phyloP scores from a whole-genome alignment of 805 yeast genomes.

The Pichia gijzeniarum region DNA sequence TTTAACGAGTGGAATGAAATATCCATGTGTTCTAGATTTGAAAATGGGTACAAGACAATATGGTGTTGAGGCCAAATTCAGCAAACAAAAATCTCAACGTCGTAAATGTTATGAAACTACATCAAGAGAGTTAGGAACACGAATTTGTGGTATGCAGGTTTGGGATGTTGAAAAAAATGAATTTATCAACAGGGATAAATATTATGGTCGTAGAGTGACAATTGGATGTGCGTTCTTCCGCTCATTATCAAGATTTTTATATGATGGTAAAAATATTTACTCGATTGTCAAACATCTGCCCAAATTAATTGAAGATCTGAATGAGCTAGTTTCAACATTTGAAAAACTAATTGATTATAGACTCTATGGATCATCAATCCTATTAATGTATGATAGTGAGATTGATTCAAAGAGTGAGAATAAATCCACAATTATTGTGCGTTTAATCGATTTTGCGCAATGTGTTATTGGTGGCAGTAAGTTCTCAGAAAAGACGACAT shows the following conservation, averaged over 20 bases:
- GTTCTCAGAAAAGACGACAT: conserved; percentile 38
- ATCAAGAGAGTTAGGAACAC: conserved; percentile 72
- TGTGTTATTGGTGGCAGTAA: conserved; percentile 65
- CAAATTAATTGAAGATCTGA: conserved; percentile 50
- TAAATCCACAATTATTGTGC: conserved; percentile 36
- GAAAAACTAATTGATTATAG: conserved; percentile 63
- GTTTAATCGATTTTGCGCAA: conserved; percentile 93
- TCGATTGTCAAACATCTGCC: conserved; percentile 68
- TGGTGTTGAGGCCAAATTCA: conserved; percentile 79
- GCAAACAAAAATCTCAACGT: conserved; percentile 74
- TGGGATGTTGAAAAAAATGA: conserved; percentile 45
- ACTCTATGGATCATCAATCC: conserved; percentile 83
- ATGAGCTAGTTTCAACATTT: conserved; percentile 52
- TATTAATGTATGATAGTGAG: conserved; percentile 83
- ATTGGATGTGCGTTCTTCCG: conserved; percentile 74
- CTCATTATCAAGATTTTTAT: conserved; percentile 67
- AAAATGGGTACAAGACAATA: conserved; percentile 99
- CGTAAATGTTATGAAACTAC: conserved; percentile 79
- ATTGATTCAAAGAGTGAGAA: conserved; percentile 13
- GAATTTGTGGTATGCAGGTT: conserved; percentile 93
- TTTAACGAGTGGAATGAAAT: conserved; percentile 70
- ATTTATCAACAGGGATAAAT: conserved; percentile 76
- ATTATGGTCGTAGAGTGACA: conserved; percentile 75
- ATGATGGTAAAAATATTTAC: conserved; percentile 57
- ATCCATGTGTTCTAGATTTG: conserved; percentile 88